phyloP scores from a whole-genome alignment of 208 protist species.

The Crithidia expoeki region DNA sequence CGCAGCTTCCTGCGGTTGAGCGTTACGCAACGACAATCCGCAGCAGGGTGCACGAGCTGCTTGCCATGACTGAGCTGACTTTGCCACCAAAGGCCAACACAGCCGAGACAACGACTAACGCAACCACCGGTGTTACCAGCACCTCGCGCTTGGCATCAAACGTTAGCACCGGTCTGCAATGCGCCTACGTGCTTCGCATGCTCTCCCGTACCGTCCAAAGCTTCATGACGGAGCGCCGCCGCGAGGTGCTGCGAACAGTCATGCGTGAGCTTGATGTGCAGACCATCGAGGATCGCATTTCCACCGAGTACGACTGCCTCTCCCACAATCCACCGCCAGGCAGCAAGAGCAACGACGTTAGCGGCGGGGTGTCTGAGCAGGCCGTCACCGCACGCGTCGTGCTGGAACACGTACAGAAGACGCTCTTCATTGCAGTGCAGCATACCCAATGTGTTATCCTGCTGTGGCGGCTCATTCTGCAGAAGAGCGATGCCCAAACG shows the following conservation, averaged over 20 bases:
- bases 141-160: conserved; percentile 29
- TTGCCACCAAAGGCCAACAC: neutral
- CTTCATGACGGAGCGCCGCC: conserved; percentile 80
- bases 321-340: neutral
- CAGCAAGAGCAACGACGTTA: conserved; percentile 5
- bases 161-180: conserved; percentile 67
- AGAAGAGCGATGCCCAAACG: conserved; percentile 48
- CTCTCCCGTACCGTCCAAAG: conserved; percentile 51
- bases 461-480: conserved; percentile 71
- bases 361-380: conserved; percentile 31
- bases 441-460: conserved; percentile 66
- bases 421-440: conserved; percentile 54
- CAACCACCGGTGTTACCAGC: neutral
- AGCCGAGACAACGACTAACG: neutral
- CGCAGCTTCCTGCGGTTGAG: conserved; percentile 53
- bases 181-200: conserved; percentile 56
- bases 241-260: conserved; percentile 64
- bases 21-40: conserved; percentile 51
- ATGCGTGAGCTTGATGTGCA: conserved; percentile 70
- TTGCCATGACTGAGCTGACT: conserved; percentile 42
- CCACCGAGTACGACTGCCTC: conserved; percentile 28
- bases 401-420: conserved; percentile 55
- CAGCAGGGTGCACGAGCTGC: conserved; percentile 56
- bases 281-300: conserved; percentile 51
- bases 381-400: conserved; percentile 36